Percentiles rank a stretch among this genome's conserved stretches.
Evolutionary conservation across 176 grass and related monocot genomes (phyloP).

Genomic region (Elymus sibiricus): DNA sequence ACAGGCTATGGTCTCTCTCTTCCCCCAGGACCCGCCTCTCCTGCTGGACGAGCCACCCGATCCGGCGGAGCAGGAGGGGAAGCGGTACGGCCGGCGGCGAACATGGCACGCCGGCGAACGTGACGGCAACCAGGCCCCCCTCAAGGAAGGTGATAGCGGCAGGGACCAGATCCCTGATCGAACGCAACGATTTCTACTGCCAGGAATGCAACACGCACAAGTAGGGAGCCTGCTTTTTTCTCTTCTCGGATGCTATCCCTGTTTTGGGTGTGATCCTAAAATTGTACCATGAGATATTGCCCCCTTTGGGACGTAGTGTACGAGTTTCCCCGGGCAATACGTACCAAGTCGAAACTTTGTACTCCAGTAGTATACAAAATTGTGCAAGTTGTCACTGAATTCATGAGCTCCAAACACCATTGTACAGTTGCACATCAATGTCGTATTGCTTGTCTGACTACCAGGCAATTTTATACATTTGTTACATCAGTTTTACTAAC

Average conservation of each 20-base stretch:
- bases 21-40: neutral
- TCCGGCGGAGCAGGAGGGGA: slow-evolving; percentile 12
- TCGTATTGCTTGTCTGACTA: no score
- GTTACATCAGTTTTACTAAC: neutral
- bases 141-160: neutral
- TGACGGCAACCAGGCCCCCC: neutral
- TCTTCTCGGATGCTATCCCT: neutral
- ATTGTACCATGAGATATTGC: neutral
- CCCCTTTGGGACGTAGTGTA: neutral
- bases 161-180: slow-evolving; percentile 25
- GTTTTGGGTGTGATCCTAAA: neutral
- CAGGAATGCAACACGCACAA: slow-evolving; percentile 44
- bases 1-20: neutral
- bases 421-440: no score
- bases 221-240: neutral
- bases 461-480: neutral
- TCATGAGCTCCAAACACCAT: neutral
- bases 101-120: neutral
- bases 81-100: neutral
- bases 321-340: neutral
- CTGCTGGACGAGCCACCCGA: slow-evolving; percentile 14
- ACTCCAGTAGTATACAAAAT: neutral
- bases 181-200: slow-evolving; percentile 57
- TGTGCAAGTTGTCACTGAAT: neutral
- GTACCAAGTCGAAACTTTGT: neutral